Base-by-base conservation (phyloP, 225 moss, liverwort and hornwort species). In the Takakia lepidozioides region DNA sequence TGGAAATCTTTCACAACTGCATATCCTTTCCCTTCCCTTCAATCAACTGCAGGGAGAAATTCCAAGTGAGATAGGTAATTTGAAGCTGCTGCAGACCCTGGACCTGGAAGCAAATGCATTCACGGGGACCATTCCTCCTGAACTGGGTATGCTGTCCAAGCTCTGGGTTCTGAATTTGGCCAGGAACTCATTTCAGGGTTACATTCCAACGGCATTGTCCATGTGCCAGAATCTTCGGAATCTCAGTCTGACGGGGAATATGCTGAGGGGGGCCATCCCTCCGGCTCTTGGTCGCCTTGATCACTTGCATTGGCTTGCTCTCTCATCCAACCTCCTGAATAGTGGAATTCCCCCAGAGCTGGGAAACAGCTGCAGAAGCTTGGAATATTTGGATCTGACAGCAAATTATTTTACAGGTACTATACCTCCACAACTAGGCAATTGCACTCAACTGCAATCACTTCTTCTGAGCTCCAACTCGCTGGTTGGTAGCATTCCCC, bases 1-100 rank as follows among this genome's bases (percentile, higher is more conserved):
- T 47, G 83, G 81, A 19, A 78, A 81, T 23, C 66, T 91, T 2
- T 70, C 86, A 25, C 76, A 91, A 66, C 78, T 91, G 22, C 63
- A 72, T 35, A 57, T 46, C 21, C 50, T 91, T 7, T 78, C 75
- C 1, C 42, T 91, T 1, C 54, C 68, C 13, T 70, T 65, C 46
- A 80, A 80, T 60, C 67, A 53, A 3, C 71, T 76, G 10, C 59
- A 72, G 2, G 87, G 87, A 22, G 50, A 56, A 38, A 48, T 87
- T 29, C 87, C 87, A 20, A 34, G 24, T 4, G 80, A 84, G 52
- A 62, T 84, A 41, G 67, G 75, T 19, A 49, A 63, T 21, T 34
- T 83, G 35, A 73, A 69, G 48, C 57, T 45, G 3, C 62, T 87
- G 14, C 66, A 72, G 57, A 67, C 56, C 8, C 53, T 72, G 10